A percentile compares a stretch with the other conserved stretches of the same genome.
These are phyloP conservation scores for Sclerotinia spermophila DNA, from an alignment of 2,329 filamentous ascomycete species.

Conservation along the genomic window DNA sequence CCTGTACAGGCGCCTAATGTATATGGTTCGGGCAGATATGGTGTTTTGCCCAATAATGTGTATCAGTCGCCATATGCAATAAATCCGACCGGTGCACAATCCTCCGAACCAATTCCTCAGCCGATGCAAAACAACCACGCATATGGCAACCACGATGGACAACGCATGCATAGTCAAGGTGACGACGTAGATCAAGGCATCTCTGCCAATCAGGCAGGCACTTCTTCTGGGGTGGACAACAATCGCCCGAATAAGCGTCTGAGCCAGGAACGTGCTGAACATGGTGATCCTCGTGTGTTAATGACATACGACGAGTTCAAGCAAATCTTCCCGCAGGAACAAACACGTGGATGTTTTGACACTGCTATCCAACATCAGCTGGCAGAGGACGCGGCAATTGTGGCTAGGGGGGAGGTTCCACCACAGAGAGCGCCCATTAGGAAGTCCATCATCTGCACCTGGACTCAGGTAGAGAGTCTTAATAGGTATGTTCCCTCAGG, in stretches of 20 bases:
- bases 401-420: background rate
- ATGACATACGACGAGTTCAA: background rate
- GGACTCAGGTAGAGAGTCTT: background rate
- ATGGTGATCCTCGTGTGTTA: background rate
- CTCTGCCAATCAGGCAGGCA: background rate
- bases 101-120: fast-evolving
- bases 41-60: too few relatives aligned
- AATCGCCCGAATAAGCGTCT: background rate
- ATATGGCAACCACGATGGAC: background rate
- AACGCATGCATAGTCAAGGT: background rate
- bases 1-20: background rate
- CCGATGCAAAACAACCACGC: background rate
- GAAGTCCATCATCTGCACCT: background rate
- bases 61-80: background rate
- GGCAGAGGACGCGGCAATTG: background rate
- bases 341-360: background rate
- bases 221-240: fast-evolving
- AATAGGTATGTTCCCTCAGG: background rate
- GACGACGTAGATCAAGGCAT: background rate
- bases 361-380: fast-evolving
- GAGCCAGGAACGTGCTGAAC: background rate
- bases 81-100: fast-evolving
- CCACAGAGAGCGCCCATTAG: background rate
- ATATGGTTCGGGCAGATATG: too few relatives aligned
- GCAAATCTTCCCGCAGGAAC: background rate